Evolutionary conservation across 495 filamentous ascomycete genomes (phyloP).

Genomic region (Poronia punctata): DNA sequence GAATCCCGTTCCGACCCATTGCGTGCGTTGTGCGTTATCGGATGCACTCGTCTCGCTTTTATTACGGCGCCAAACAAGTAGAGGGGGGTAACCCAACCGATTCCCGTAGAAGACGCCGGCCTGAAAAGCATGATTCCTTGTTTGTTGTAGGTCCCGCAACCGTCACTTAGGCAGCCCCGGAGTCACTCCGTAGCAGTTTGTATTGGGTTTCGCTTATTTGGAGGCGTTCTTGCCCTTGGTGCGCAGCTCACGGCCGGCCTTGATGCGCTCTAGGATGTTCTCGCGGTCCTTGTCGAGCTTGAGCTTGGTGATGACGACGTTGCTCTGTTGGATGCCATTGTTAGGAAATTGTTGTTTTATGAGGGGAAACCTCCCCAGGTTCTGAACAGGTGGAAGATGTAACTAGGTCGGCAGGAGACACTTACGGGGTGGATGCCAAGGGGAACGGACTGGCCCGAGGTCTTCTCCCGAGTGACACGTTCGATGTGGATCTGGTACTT

Average conservation of each 20-base stretch:
- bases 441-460: constrained; percentile 82
- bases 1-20: constrained; percentile 4
- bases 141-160: constrained; percentile 2
- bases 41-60: neutral
- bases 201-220: constrained; percentile 17
- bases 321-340: constrained; percentile 34
- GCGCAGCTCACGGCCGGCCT: constrained; percentile 64
- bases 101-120: constrained; percentile 1
- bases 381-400: neutral
- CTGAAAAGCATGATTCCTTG: constrained; percentile 1
- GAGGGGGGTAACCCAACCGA: too few relatives aligned
- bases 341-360: too few relatives aligned
- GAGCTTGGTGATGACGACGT: constrained; percentile 93
- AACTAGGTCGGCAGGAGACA: neutral
- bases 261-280: constrained; percentile 80
- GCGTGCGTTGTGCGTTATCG: neutral
- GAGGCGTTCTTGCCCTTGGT: constrained; percentile 44
- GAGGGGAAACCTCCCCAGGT: neutral
- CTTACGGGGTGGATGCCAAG: constrained; percentile 71
- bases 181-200: constrained; percentile 6
- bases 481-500: constrained; percentile 93
- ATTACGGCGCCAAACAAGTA: neutral
- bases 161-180: constrained; percentile 5
- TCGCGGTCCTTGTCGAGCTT: constrained; percentile 98
- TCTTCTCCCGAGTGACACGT: constrained; percentile 89